Evolutionary conservation across 495 filamentous ascomycete species (phyloP), one percentile per base, ranked within the genome.

Genomic region (Evernia prunastri): DNA sequence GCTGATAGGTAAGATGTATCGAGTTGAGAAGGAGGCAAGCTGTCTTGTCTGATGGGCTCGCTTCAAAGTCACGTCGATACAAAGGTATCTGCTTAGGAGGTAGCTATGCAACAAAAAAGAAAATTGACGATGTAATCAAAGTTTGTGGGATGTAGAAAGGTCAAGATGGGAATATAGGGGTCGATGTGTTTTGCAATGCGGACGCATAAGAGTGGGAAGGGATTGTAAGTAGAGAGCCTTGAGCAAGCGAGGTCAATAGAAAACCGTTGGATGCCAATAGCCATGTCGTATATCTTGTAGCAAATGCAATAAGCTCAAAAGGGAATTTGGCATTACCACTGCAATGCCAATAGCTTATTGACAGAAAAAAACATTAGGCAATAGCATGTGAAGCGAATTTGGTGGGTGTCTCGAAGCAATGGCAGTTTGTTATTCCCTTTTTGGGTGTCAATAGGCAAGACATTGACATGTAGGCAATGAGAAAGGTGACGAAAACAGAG

Each of bases 381-480:
- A 27, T 37, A 12, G 20, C 47, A 58, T 54, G 58, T 67, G 33
- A 67, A 56, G n/a, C 35, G 31, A 20, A 33, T n/a, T 58, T 47
- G 60, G 43, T 59, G 58, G 58, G 53, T 25, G 40, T 54, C 60
- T 36, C 36, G 47, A 61, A 54, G 36, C 58, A 56, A 56, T 57
- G 36, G 64, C 37, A 56, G 31, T 45, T 29, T 57, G 29, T 12
- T 59, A 35, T 71, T 59, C 70, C 67, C 56, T 65, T 72, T 71
- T 65, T 62, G 67, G 69, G 68, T 71, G 35, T 72, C 70, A 72
- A 72, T 71, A 72, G 57, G 64, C 37, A 67, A 67, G 66, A 66
- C 67, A 70, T 61, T 43, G 33, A 25, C 33, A 68, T 54, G 47
- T 25, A 7, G 25, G 40, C 27, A 10, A 23, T 15, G 39, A 35